Evolutionary conservation across 1,139 yeast species (phyloP), one percentile per base, ranked within the genome.

Genomic region (Chernovozyma aurita): DNA sequence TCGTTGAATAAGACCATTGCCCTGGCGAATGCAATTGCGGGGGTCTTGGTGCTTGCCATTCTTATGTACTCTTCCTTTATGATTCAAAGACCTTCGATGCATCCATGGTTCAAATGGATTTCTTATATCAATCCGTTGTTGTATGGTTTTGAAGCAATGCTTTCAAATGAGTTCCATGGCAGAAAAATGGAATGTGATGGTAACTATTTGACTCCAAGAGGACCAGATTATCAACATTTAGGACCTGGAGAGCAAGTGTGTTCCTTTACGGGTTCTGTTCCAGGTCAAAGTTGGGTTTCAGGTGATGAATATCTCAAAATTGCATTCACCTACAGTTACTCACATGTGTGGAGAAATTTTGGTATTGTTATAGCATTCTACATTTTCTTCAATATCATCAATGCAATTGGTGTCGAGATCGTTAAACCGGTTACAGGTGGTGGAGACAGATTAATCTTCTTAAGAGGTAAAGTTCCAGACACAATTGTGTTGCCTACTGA

Each of bases 61-160:
- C 62, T 75, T 39, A 58, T 74, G 51, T 78, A 76, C 47, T 66
- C 79, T 16, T 74, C 79, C 22, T 77, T 70, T 57, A 69, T 72
- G 66, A 67, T 78, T 43, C 83, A 76, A 47, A 55, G 72, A 33
- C 77, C 78, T 6, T 61, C 72, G 0, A 78, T 78, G 82, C 80
- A 70, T 44, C 79, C 80, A 26, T 78, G 83, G 82, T 76, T 77
- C 48, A 70, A 73, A 50, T 78, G 85, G 85, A 66, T 76, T 29
- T 70, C 77, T 4, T 78, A 76, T 48, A 59, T 76, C 38, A 63
- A 78, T 45, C 84, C 85, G 3, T 55, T 78, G 36, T 57, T 73
- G 32, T 78, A 77, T 46, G 76, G 73, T 6, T 78, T 76, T 41
- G 83, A 78, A 49, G 63, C 78, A 11, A 62, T 78, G 62, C 53